Conservation (phyloP, 257 asterid genomes). For the Euphrasia confusa region DNA sequence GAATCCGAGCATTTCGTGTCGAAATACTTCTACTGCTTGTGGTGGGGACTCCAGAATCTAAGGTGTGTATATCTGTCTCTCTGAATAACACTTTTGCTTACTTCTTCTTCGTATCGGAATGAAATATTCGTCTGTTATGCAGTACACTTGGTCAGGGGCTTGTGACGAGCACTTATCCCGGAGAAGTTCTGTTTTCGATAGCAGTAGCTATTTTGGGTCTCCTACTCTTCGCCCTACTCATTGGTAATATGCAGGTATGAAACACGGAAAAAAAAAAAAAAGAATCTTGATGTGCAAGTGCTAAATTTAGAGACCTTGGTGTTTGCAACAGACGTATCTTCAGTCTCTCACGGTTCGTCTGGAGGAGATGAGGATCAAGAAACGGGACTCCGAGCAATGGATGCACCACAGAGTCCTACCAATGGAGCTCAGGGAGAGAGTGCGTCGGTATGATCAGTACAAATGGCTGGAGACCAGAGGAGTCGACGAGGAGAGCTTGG, state of each 20-base stretch:
- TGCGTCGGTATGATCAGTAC: constrained; percentile 86
- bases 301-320: constrained; percentile 20
- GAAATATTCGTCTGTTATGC: constrained; percentile 3
- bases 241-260: constrained; percentile 93
- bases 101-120: constrained; percentile 10
- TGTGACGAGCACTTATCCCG: constrained; percentile 78
- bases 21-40: constrained; percentile 76
- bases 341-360: constrained; percentile 82
- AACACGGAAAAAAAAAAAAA: neutral
- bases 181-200: constrained; percentile 80
- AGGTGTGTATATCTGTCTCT: constrained; percentile 42
- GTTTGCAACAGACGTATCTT: constrained; percentile 73
- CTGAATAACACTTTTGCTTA: neutral
- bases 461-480: constrained; percentile 93
- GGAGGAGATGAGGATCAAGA: constrained; percentile 93
- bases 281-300: constrained; percentile 1
- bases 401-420: constrained; percentile 98
- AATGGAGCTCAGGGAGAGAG: constrained; percentile 74
- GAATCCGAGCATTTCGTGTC: constrained; percentile 56
- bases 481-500: constrained; percentile 87
- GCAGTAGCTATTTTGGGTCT: constrained; percentile 76
- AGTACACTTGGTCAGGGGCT: constrained; percentile 99
- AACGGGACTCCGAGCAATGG: constrained; percentile 96
- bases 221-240: constrained; percentile 89
- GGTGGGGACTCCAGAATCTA: constrained; percentile 94